A percentile compares a stretch with the other conserved stretches of the same genome.
phyloP scores from a whole-genome alignment of 306 rosid species.

The Mimosa bimucronata region DNA sequence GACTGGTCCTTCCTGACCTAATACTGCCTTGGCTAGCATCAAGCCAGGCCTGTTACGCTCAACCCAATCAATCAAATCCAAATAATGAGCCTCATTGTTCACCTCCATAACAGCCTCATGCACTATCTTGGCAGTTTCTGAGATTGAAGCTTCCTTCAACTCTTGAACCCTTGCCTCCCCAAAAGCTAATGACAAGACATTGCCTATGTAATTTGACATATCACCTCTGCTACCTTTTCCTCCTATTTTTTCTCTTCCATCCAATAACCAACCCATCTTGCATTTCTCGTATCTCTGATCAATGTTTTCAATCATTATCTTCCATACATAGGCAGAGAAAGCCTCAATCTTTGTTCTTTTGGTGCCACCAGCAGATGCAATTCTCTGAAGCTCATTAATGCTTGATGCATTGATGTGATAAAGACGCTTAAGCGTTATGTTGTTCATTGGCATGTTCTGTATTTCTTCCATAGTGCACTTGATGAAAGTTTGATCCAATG shows the following conservation, averaged over 20 bases:
- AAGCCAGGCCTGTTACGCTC: constrained; percentile 47
- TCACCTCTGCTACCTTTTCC: constrained; percentile 12
- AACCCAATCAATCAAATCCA: constrained; percentile 86
- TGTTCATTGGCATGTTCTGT: constrained; percentile 58
- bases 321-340: constrained; percentile 84
- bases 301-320: constrained; percentile 53
- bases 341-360: constrained; percentile 82
- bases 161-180: constrained; percentile 67
- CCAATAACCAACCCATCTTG: constrained; percentile 93
- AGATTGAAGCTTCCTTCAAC: constrained; percentile 53
- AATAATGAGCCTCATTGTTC: constrained; percentile 67
- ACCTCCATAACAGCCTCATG: constrained; percentile 72
- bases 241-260: constrained; percentile 61
- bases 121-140: constrained; percentile 51
- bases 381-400: constrained; percentile 62
- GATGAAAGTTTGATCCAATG: constrained; percentile 62
- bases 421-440: constrained; percentile 57
- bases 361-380: constrained; percentile 51
- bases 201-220: constrained; percentile 67
- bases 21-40: constrained; percentile 27
- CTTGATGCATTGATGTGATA: constrained; percentile 60
- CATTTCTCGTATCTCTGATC: constrained; percentile 49
- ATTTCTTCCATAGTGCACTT: constrained; percentile 81
- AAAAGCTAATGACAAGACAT: constrained; percentile 64
- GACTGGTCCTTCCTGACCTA: constrained; percentile 27